Percentiles rank a stretch among this genome's conserved stretches.
Evolutionary conservation across 2,329 filamentous ascomycete species (phyloP).

Genomic region (Calonectria honghensis): DNA sequence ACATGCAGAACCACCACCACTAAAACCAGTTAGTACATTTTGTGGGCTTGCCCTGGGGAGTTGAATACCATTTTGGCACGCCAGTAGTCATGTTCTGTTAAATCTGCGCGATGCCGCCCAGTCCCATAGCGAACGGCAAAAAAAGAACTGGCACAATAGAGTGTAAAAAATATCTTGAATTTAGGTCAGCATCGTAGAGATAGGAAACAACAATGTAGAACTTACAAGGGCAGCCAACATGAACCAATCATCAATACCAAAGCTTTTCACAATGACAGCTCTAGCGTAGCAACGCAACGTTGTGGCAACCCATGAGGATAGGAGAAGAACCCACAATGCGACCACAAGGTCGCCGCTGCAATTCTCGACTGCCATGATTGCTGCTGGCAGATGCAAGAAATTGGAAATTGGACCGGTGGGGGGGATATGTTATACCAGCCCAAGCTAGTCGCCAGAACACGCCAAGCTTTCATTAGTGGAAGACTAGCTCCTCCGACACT

Average conservation of each 20-base stretch:
- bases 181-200: neutral
- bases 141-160: conserved; percentile 60
- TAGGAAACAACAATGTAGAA: neutral
- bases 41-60: neutral
- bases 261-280: conserved; percentile 59
- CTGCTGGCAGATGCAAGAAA: too few species aligned
- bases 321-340: conserved; percentile 6
- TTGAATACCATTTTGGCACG: conserved; percentile 60
- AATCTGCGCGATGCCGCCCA: conserved; percentile 60
- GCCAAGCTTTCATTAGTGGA: neutral
- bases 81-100: conserved; percentile 52
- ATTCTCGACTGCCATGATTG: conserved; percentile 8
- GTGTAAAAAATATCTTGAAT: conserved; percentile 59
- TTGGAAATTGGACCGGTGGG: neutral
- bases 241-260: conserved; percentile 63
- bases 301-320: neutral
- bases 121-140: conserved; percentile 64
- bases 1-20: conserved; percentile 63
- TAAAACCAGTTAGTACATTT: conserved; percentile 30
- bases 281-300: conserved; percentile 57
- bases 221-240: conserved; percentile 61
- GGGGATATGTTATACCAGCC: neutral
- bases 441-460: neutral
- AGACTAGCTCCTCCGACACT: neutral
- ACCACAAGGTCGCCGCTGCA: conserved; percentile 1